Base-by-base conservation (phyloP, 495 filamentous ascomycete species). In the Aspergillus affinis region DNA sequence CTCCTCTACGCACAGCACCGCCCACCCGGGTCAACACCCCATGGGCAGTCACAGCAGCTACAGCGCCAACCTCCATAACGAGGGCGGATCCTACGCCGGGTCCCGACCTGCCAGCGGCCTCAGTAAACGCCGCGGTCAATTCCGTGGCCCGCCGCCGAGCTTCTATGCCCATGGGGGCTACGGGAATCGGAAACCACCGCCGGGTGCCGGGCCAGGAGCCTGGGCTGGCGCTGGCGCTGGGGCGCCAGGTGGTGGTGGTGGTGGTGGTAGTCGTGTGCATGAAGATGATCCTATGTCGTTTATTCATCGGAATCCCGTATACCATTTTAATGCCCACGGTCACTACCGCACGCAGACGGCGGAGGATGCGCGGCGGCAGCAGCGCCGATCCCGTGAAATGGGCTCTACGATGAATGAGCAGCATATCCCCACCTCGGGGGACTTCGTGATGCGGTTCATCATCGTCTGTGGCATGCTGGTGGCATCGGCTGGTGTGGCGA, bases 141-240 rank as follows among this genome's bases (percentile, higher is more conserved):
- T 93, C 73, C 82, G 80, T 2, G 94, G 94, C 0, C 93, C 94
- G 9, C 93, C 94, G 57, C 93, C 94, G 0, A 89, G 84, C 61
- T 98, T 97, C 73, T 96, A 88, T 70, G 80, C 84, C 18, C 85
- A 81, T 55, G 93, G 91, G 1, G 92, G 91, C 30, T 80, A 74
- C 60, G 78, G 77, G 20, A 59, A 51, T 58, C 46, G 51, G 48
- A 58, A 54, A 50, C 45, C 52, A 13, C 48, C 55, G 7, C 54
- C 56, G 6, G 41, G 53, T 26, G 54, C 64, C n/a, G 72, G 71
- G 13, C 75, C 72, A 4, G 70, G 72, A 48, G 61, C 46, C n/a
- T 55, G 48, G 20, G 60, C 30, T 26, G 48, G 48, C 0, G 7
- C n/a, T 54, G 30, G 70, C 50, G 45, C 46, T 4, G 41, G 9